Evolutionary conservation across 2,329 filamentous ascomycete genomes (phyloP).

Genomic region (Colletotrichum acutatum): DNA sequence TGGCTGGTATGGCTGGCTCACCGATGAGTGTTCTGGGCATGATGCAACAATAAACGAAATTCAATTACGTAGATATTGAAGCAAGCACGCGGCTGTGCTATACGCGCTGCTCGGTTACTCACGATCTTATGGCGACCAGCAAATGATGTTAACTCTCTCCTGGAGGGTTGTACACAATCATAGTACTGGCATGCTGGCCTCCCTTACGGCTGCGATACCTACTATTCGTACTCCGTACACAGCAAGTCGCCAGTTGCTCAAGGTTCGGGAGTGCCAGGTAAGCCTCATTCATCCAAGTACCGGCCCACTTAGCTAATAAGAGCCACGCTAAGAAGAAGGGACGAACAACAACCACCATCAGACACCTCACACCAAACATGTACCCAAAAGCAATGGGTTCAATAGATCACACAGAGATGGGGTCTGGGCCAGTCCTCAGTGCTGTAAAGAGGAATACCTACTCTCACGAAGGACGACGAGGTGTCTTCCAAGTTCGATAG

Average conservation of each 20-base stretch:
- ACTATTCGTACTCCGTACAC: no score
- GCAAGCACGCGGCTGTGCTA: background rate
- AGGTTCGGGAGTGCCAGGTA: conserved; percentile 12
- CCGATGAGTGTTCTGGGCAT: background rate
- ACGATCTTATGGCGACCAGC: background rate
- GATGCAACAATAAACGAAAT: background rate
- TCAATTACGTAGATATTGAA: conserved; percentile 4
- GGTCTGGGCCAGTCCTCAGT: background rate
- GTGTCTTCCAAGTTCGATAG: background rate
- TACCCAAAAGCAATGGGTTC: background rate
- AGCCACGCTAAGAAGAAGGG: conserved; percentile 17
- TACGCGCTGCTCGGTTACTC: background rate
- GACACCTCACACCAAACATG: background rate
- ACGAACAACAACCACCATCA: conserved; percentile 2
- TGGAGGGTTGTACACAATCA: conserved; percentile 1
- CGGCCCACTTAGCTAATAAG: conserved; percentile 14
- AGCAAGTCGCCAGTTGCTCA: background rate
- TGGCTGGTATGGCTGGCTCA: conserved; percentile 11
- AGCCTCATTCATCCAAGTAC: conserved; percentile 19
- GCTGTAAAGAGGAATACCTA: background rate
- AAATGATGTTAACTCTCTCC: background rate
- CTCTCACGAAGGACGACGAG: background rate
- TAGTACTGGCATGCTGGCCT: conserved; percentile 24
- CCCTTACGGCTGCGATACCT: conserved; percentile 19
- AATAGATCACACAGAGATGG: background rate